Percentiles rank a stretch among this genome's conserved stretches.
These are phyloP conservation scores for Novymonas esmeraldas DNA, from an alignment of 208 protist genomes.

Conservation along the genomic window DNA sequence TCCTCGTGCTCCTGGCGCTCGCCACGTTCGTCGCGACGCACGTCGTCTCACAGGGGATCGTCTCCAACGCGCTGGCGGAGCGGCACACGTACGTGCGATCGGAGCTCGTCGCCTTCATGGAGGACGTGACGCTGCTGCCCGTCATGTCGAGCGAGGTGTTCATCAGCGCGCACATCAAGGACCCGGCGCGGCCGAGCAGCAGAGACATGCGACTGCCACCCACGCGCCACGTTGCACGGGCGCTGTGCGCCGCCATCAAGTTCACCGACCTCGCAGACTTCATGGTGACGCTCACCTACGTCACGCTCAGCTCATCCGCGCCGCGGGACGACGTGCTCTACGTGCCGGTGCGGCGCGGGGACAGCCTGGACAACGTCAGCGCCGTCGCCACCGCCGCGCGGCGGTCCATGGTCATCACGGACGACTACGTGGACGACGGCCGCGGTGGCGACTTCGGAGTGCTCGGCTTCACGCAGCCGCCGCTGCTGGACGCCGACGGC, in stretches of 20 bases:
- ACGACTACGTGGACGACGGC: neutral
- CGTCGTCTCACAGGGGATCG: constrained; percentile 15
- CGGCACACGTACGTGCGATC: constrained; percentile 15
- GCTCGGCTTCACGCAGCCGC: no score
- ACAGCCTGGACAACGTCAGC: neutral
- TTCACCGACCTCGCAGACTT: constrained; percentile 6
- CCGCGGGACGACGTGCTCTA: constrained; percentile 5
- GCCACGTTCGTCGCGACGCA: constrained; percentile 14
- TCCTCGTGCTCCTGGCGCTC: constrained; percentile 12
- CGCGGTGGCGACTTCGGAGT: no score
- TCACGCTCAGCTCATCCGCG: neutral
- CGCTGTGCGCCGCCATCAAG: constrained; percentile 14
- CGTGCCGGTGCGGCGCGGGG: neutral
- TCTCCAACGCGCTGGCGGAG: constrained; percentile 12
- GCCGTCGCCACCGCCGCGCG: neutral
- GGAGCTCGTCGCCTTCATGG: constrained; percentile 22
- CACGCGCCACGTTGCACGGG: constrained; percentile 1
- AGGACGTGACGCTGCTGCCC: constrained; percentile 18
- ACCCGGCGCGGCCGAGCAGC: neutral
- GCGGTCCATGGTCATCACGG: neutral
- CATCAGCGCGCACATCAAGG: constrained; percentile 1
- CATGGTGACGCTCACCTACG: constrained; percentile 15
- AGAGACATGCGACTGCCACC: constrained; percentile 2
- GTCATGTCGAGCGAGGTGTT: constrained; percentile 8
- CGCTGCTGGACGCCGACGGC: no score